phyloP scores from a whole-genome alignment of 352 stramenopile genomes.

The Phytopythium helicoides region DNA sequence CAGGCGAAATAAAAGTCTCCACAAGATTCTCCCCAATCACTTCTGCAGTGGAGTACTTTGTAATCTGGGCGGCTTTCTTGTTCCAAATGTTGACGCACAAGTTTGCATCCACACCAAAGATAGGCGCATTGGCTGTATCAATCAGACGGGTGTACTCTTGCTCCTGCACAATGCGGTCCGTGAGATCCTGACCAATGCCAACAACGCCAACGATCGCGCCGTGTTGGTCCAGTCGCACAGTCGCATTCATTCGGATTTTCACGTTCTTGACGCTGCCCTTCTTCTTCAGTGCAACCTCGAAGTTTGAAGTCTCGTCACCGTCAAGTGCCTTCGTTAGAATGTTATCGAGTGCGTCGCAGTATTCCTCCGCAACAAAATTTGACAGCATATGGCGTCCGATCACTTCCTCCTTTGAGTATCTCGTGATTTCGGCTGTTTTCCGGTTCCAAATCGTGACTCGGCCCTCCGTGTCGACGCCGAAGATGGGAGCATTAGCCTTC shows the following conservation, averaged over 20 bases:
- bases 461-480: constrained; percentile 50
- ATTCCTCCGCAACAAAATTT: constrained; percentile 59
- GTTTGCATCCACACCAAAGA: constrained; percentile 89
- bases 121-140: constrained; percentile 89
- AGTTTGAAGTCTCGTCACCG: constrained; percentile 75
- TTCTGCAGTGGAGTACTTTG: constrained; percentile 75
- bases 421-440: constrained; percentile 46
- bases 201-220: constrained; percentile 83
- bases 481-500: constrained; percentile 63
- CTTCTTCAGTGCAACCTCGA: constrained; percentile 79
- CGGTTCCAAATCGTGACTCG: constrained; percentile 56
- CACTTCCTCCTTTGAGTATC: constrained; percentile 43
- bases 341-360: constrained; percentile 37
- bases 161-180: constrained; percentile 82
- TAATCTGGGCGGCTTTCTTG: constrained; percentile 89
- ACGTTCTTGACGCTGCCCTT: constrained; percentile 61
- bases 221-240: constrained; percentile 60
- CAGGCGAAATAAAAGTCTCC: constrained; percentile 80
- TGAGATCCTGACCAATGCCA: constrained; percentile 86
- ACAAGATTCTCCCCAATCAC: constrained; percentile 82
- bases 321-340: constrained; percentile 60
- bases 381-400: constrained; percentile 46
- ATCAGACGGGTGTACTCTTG: constrained; percentile 90
- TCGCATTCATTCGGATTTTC: constrained; percentile 72
- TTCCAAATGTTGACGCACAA: constrained; percentile 92